These are phyloP conservation scores for Oryza nivara DNA, from an alignment of 176 grass and related monocot species.

Conservation along the genomic window DNA sequence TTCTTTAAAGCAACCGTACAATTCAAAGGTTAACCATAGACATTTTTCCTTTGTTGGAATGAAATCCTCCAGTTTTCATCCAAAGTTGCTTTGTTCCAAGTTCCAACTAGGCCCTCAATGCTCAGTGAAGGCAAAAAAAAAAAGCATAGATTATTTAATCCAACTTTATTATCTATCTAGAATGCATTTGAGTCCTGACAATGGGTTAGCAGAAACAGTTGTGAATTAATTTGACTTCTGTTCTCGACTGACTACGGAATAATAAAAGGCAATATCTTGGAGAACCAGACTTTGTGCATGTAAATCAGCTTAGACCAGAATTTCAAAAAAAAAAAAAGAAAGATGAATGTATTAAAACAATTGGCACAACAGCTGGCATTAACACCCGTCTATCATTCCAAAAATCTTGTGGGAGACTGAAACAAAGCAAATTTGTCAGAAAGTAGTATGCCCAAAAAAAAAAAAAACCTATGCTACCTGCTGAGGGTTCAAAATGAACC, in stretches of 20 bases:
- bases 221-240: neutral
- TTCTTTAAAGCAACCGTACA: neutral
- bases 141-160: neutral
- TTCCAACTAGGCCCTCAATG: too few relatives aligned
- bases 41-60: too few relatives aligned
- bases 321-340: neutral
- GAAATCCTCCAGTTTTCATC: too few relatives aligned
- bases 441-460: conserved; percentile 4
- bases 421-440: neutral
- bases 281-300: neutral
- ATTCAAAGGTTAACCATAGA: neutral
- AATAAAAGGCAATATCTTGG: neutral
- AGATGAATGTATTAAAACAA: neutral
- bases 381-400: neutral
- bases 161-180: conserved; percentile 5
- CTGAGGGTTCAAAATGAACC: conserved; percentile 3
- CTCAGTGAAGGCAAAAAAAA: neutral
- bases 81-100: too few relatives aligned
- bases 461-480: neutral
- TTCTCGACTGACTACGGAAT: neutral
- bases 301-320: neutral
- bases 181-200: conserved; percentile 1
- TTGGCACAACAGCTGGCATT: neutral
- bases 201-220: conserved; percentile 8
- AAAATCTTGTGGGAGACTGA: neutral